Conservation (phyloP, 768 basidiomycete genomes). For the Collybia sordida region DNA sequence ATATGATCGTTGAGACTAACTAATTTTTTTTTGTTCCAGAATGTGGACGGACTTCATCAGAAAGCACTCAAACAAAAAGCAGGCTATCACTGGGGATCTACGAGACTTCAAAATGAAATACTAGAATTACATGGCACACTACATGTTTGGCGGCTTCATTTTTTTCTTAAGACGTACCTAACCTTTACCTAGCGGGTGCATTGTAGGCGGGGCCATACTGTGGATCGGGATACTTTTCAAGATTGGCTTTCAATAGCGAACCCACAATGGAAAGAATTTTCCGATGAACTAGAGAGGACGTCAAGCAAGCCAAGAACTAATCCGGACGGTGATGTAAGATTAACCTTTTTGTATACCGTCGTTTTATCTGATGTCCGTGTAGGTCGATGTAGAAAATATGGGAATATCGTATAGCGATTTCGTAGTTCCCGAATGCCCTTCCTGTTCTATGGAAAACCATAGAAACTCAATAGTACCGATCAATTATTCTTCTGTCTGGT, state of each 20-base stretch:
- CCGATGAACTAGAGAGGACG: constrained; percentile 59
- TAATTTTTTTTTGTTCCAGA: constrained; percentile 31
- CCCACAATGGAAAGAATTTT: constrained; percentile 74
- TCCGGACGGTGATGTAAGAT: constrained; percentile 87
- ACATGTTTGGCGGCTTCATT: constrained; percentile 45
- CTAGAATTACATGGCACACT: constrained; percentile 90
- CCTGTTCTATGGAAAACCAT: constrained; percentile 59
- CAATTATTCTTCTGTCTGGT: background rate
- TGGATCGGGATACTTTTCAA: constrained; percentile 71
- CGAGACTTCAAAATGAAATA: constrained; percentile 42
- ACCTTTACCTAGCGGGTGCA: constrained; percentile 60
- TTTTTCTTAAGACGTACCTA: background rate
- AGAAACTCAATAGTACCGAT: constrained; percentile 57
- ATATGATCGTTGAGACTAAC: constrained; percentile 14
- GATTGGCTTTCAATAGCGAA: constrained; percentile 69
- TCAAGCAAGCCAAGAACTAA: constrained; percentile 74
- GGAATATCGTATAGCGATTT: constrained; percentile 78
- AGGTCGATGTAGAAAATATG: constrained; percentile 75
- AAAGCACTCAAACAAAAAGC: constrained; percentile 57
- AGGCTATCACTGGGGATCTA: constrained; percentile 30
- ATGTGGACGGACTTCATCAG: constrained; percentile 93
- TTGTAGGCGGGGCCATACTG: constrained; percentile 72
- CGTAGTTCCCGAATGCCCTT: constrained; percentile 73
- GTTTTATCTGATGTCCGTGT: background rate
- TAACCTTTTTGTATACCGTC: constrained; percentile 1